Conservation (phyloP, 2,329 filamentous ascomycete genomes). For the Fusarium nematophilum region DNA sequence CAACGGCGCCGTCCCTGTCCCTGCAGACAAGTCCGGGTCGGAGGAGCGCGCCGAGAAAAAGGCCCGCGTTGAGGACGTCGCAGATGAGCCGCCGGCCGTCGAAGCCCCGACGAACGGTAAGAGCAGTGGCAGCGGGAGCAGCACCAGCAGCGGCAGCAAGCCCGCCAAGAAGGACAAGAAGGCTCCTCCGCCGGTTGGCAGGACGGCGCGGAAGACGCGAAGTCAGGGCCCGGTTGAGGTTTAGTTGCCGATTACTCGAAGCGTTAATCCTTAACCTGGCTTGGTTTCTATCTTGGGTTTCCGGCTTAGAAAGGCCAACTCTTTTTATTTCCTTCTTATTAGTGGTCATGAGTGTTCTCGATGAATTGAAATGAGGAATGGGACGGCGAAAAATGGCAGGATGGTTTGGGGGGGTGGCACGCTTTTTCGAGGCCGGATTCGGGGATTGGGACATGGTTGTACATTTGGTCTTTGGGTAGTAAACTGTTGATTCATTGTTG, state of each 20-base stretch:
- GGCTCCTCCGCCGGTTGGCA: constrained; percentile 47
- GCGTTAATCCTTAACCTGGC: not conserved
- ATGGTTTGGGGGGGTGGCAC: constrained; percentile 18
- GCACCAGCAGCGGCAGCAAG: constrained; percentile 28
- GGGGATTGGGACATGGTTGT: constrained; percentile 24
- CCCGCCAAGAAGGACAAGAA: constrained; percentile 53
- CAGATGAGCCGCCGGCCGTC: constrained; percentile 30
- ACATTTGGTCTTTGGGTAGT: constrained; percentile 32
- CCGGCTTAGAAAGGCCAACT: not conserved
- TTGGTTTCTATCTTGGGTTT: not conserved
- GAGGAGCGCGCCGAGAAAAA: constrained; percentile 54
- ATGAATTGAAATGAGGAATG: constrained; percentile 19
- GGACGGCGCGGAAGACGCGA: constrained; percentile 55
- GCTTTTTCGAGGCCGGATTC: constrained; percentile 26
- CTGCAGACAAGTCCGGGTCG: constrained; percentile 39
- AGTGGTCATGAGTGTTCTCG: constrained; percentile 8
- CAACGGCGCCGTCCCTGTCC: constrained; percentile 23
- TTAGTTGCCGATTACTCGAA: not conserved
- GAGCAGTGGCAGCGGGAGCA: constrained; percentile 27
- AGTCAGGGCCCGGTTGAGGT: constrained; percentile 54
- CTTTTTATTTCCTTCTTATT: constrained; percentile 10
- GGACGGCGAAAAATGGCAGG: constrained; percentile 39
- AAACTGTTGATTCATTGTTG: constrained; percentile 19
- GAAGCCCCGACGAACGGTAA: constrained; percentile 44
- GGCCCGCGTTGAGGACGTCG: constrained; percentile 52